phyloP scores from a whole-genome alignment of 2,329 filamentous ascomycete species.

The Fusarium penzigii region DNA sequence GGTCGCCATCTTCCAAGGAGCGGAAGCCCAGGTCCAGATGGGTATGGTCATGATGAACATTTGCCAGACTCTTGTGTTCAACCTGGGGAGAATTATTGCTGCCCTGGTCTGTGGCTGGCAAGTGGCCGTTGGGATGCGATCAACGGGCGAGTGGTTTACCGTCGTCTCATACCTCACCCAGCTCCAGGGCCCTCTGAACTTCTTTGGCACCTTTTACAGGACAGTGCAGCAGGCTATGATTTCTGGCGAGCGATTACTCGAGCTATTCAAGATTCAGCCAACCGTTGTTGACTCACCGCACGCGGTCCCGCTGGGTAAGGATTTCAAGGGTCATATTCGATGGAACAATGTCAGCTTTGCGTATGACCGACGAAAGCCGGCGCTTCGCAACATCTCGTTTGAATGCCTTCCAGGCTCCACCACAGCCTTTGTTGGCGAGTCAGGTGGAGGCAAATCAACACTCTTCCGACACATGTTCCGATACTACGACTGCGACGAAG shows the following conservation, averaged over 20 bases:
- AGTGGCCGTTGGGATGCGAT: conserved; percentile 65
- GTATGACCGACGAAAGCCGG: conserved; percentile 84
- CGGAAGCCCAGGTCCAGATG: conserved; percentile 75
- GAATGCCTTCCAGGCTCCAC: conserved; percentile 87
- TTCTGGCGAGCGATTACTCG: conserved; percentile 90
- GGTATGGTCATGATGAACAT: conserved; percentile 81
- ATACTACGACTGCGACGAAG: conserved; percentile 85
- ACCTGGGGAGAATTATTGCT: conserved; percentile 70
- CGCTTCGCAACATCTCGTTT: conserved; percentile 81
- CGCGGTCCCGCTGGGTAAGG: conserved; percentile 57
- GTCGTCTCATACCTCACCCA: conserved; percentile 79
- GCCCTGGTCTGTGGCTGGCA: conserved; percentile 77
- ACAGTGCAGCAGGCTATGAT: conserved; percentile 97
- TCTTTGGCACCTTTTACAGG: conserved; percentile 92
- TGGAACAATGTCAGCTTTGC: conserved; percentile 91
- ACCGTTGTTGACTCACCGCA: conserved; percentile 79
- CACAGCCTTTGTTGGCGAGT: conserved; percentile 94
- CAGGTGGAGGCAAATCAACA: conserved; percentile 95
- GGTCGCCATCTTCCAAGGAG: conserved; percentile 69
- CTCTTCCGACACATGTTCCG: conserved; percentile 94
- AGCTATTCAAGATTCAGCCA: conserved; percentile 94
- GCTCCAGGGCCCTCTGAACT: conserved; percentile 78
- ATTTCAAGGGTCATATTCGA: conserved; percentile 77
- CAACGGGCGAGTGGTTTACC: conserved; percentile 71
- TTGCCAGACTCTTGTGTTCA: conserved; percentile 78